Evolutionary conservation across 192 early-diverging fungal species (phyloP).

Genomic region (Pilaira anomala): DNA sequence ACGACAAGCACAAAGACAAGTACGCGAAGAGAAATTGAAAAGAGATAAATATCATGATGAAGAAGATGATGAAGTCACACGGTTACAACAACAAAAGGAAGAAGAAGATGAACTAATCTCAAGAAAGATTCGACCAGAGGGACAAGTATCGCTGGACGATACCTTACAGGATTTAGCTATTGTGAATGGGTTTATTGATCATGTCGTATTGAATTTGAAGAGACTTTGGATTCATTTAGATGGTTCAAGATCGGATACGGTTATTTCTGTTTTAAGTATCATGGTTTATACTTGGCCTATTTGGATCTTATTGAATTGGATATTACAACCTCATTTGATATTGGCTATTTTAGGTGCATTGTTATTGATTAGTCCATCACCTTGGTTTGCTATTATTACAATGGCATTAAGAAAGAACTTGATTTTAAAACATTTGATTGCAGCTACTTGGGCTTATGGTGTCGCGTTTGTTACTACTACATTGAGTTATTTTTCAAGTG

Average conservation of each 20-base stretch:
- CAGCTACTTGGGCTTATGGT: slow-evolving; percentile 20
- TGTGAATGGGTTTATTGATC: slow-evolving; percentile 17
- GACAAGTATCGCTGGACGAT: slow-evolving; percentile 30
- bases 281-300: slow-evolving; percentile 21
- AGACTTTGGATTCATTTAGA: slow-evolving; percentile 9
- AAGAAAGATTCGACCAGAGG: slow-evolving; percentile 27
- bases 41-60: slow-evolving; percentile 1
- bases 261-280: slow-evolving; percentile 12
- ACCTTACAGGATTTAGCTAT: slow-evolving; percentile 21
- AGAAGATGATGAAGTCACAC: slow-evolving; percentile 6
- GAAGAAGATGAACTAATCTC: slow-evolving; percentile 24
- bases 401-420: slow-evolving; percentile 1
- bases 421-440: slow-evolving; percentile 16
- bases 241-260: slow-evolving; percentile 24
- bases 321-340: slow-evolving; percentile 8
- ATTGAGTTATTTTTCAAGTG: not conserved
- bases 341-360: slow-evolving; percentile 20
- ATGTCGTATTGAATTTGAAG: not conserved
- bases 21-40: slow-evolving; percentile 16
- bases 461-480: slow-evolving; percentile 11
- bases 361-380: slow-evolving; percentile 9
- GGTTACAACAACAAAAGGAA: slow-evolving; percentile 20
- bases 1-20: not conserved
- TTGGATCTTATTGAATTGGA: slow-evolving; percentile 13
- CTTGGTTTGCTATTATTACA: slow-evolving; percentile 19